Evolutionary conservation across 2,329 filamentous ascomycete genomes (phyloP), one percentile per base, ranked within the genome.

Genomic region (Penicillium sp.): DNA sequence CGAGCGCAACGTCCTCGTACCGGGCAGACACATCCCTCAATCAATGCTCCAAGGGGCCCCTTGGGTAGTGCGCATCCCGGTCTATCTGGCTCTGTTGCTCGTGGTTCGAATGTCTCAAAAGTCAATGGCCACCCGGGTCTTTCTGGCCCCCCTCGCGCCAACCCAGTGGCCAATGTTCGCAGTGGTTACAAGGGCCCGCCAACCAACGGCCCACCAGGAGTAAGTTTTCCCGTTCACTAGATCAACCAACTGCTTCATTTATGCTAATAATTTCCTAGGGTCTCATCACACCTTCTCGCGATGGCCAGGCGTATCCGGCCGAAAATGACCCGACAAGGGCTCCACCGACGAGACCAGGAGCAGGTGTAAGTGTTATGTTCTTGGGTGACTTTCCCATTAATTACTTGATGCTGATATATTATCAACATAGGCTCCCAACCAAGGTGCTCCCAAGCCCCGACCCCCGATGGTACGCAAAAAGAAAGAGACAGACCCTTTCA

Each of bases 401-500:
- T 57, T 43, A 36, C 36, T 56, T 56, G n/a, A 53, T 50, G 29
- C 31, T 51, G 41, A 60, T 66, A 29, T 68, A 40, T 31, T 49
- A 45, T 53, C 39, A 38, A 47, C 56, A 19, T 60, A 70, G 69
- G 23, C 39, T 46, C 41, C 64, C 34, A 60, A 59, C 45, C 59
- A 54, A 13, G 58, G 48, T 33, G 50, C 45, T 23, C 52, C 50
- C 7, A 64, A 60, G 47, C 65, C 62, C 16, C 62, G 56, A 34
- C 73, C 70, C 25, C 67, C 70, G 23, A 68, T 66, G 21, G 67
- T 72, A 51, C 73, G 75, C 46, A 74, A 70, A 48, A 77, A 74
- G 64, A 76, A 76, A 59, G 68, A 72, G 23, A 68, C 58, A 21
- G 75, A 76, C 53, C 73, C 74, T 4, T 77, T 77, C 57, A 77